A percentile compares a stretch with the other conserved stretches of the same genome.
phyloP scores from a whole-genome alignment of 2,329 filamentous ascomycete species.

The Chrysoporthe austroafricana region DNA sequence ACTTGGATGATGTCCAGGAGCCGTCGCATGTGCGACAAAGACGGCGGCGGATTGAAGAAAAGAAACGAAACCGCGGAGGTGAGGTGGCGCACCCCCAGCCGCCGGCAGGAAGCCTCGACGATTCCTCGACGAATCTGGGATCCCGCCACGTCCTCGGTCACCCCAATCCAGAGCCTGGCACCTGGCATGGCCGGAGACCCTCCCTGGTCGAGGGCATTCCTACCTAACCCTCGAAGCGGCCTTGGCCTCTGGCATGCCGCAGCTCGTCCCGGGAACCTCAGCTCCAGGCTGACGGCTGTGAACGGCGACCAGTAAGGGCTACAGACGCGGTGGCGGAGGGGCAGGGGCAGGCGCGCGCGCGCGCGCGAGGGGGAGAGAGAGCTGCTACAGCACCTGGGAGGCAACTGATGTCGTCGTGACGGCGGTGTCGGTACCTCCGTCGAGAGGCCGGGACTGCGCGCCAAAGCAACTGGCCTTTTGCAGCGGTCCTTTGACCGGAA shows the following conservation, averaged over 20 bases:
- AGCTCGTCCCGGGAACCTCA: neutral
- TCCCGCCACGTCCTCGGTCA: neutral
- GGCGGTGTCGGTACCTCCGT: constrained; percentile 14
- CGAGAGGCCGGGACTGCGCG: constrained; percentile 10
- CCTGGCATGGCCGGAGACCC: too few relatives aligned
- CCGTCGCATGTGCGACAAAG: neutral
- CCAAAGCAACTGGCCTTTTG: constrained; percentile 15
- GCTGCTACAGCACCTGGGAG: neutral
- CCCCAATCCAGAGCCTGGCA: neutral
- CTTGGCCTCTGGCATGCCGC: neutral
- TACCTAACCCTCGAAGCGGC: neutral
- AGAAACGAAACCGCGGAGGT: neutral
- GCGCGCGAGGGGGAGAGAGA: neutral
- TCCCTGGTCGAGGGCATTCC: neutral
- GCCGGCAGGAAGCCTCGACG: neutral
- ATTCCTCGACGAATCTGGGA: neutral
- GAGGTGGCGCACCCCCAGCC: too few relatives aligned
- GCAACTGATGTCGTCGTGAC: constrained; percentile 3
- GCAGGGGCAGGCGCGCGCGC: neutral
- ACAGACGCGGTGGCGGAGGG: neutral
- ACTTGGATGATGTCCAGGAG: neutral
- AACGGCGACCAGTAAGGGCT: neutral
- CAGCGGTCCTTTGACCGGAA: constrained; percentile 24
- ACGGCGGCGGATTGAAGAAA: neutral
- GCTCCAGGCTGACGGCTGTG: neutral